Percentiles rank a stretch among this genome's conserved stretches.
These are phyloP conservation scores for Knoxdaviesia capensis DNA, from an alignment of 2,329 filamentous ascomycete genomes.

Conservation along the genomic window DNA sequence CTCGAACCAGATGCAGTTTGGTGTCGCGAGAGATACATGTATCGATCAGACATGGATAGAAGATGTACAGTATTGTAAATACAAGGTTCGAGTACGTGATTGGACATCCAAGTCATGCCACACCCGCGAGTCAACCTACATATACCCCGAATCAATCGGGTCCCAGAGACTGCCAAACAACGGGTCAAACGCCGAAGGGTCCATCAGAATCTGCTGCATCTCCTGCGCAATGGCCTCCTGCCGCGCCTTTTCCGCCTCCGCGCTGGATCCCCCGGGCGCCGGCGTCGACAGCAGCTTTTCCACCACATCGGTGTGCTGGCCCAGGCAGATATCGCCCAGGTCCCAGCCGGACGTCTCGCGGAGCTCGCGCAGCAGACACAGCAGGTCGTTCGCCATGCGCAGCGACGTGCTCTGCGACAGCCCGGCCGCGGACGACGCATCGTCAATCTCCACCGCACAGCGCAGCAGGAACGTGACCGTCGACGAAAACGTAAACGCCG, in stretches of 20 bases:
- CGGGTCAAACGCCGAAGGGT: slow-evolving; percentile 14
- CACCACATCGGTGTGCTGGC: slow-evolving; percentile 24
- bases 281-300: slow-evolving; percentile 18
- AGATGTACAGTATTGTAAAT: too few species aligned
- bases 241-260: background rate
- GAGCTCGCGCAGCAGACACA: slow-evolving; percentile 17
- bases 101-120: too few species aligned
- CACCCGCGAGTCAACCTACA: too few species aligned
- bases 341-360: slow-evolving; percentile 23
- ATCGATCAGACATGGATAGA: too few species aligned
- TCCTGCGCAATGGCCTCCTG: slow-evolving; percentile 2
- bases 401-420: slow-evolving; percentile 18
- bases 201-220: slow-evolving; percentile 11
- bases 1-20: too few species aligned
- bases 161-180: slow-evolving; percentile 16
- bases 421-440: slow-evolving; percentile 9
- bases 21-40: too few species aligned
- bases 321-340: slow-evolving; percentile 26
- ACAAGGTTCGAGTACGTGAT: too few species aligned
- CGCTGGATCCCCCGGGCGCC: slow-evolving; percentile 7
- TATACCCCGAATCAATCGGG: slow-evolving; percentile 9
- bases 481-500: slow-evolving; percentile 25
- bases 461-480: slow-evolving; percentile 29
- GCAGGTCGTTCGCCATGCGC: slow-evolving; percentile 20
- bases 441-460: slow-evolving; percentile 23